Conservation (phyloP, 225 moss, liverwort and hornwort species). For the Sphagnum tenellum region DNA sequence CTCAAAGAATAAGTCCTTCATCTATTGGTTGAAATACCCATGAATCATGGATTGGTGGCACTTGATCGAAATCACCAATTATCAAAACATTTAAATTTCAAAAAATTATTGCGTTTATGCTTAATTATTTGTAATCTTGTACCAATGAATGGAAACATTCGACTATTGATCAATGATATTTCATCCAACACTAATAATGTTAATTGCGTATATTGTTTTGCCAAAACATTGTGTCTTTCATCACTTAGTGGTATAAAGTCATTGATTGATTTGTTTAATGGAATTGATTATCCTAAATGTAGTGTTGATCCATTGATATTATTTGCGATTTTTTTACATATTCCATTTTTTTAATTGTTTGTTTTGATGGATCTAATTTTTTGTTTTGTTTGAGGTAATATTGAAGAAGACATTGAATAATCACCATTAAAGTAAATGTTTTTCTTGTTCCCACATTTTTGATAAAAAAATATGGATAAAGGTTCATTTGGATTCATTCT, state of each 20-base stretch:
- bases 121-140: neutral
- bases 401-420: no score
- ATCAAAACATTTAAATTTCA: neutral
- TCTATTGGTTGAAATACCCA: neutral
- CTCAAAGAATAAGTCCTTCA: neutral
- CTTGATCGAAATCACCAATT: neutral
- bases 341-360: neutral
- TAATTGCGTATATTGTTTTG: slow-evolving; percentile 1
- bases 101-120: neutral
- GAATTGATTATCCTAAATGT: neutral
- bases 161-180: neutral
- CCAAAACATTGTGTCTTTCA: neutral
- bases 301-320: slow-evolving; percentile 1
- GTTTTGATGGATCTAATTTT: neutral
- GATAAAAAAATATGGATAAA: no score
- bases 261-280: neutral
- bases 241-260: neutral
- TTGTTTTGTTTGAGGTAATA: neutral
- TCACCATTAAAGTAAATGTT: no score
- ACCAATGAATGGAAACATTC: neutral
- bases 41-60: slow-evolving; percentile 1
- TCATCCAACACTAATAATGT: neutral
- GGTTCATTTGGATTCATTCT: no score
- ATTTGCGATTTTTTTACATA: neutral
- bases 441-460: no score